Evolutionary conservation across 345 rosid genomes (phyloP).

Genomic region (Psidium guajava): DNA sequence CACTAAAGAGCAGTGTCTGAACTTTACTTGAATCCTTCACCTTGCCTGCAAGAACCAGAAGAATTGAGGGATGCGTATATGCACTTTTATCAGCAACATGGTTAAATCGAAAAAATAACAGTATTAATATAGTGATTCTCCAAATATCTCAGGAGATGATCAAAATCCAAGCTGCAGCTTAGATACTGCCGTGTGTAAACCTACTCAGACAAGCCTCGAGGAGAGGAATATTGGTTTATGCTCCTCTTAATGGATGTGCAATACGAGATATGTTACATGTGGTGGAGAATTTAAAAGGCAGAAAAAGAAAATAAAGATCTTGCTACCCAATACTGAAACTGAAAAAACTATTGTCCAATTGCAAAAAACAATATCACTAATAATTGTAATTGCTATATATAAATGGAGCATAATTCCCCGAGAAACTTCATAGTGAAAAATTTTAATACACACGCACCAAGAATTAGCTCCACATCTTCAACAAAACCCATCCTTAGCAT

Average conservation of each 20-base stretch:
- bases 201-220: neutral
- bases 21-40: constrained; percentile 76
- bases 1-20: constrained; percentile 98
- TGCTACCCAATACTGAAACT: neutral
- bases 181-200: neutral
- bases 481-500: constrained; percentile 99
- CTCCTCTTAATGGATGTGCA: neutral
- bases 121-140: neutral
- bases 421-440: neutral
- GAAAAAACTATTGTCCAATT: neutral
- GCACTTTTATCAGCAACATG: neutral
- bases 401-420: neutral
- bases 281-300: neutral
- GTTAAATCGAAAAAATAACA: neutral
- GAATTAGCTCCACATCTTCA: constrained; percentile 89
- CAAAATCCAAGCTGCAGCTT: neutral
- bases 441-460: constrained; percentile 26
- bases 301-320: neutral
- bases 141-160: neutral
- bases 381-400: neutral
- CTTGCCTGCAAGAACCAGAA: constrained; percentile 48
- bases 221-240: neutral
- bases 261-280: neutral
- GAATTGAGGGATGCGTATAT: neutral
- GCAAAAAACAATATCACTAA: neutral